These are phyloP conservation scores for Candida sithepensis DNA, from an alignment of 805 yeast species.

Conservation along the genomic window DNA sequence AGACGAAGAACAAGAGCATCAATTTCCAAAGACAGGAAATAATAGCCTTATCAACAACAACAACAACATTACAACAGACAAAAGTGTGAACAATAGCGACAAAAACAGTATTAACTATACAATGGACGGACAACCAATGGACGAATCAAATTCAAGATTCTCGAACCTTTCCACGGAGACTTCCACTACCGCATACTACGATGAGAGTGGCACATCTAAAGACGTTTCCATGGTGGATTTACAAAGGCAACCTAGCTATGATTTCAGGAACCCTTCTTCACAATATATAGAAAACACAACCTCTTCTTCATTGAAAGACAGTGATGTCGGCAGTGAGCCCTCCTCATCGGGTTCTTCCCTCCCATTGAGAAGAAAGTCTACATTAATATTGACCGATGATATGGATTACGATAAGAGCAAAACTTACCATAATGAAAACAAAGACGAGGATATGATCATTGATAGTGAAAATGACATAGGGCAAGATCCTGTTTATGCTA, in stretches of 20 bases:
- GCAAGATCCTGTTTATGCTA: conserved; percentile 11
- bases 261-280: conserved; percentile 5
- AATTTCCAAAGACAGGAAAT: background rate
- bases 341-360: conserved; percentile 1
- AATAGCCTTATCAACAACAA: background rate
- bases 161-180: conserved; percentile 2
- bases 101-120: background rate
- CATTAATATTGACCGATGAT: conserved; percentile 68
- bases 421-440: conserved; percentile 31
- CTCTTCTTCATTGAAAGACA: background rate
- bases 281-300: conserved; percentile 14
- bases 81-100: background rate
- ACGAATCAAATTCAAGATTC: background rate
- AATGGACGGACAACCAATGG: conserved; percentile 7
- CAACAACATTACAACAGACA: background rate
- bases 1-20: background rate
- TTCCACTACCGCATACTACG: conserved; percentile 5
- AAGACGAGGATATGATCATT: conserved; percentile 28
- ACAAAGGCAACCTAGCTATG: conserved; percentile 14
- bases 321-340: background rate
- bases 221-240: conserved; percentile 36
- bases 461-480: conserved; percentile 28
- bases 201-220: conserved; percentile 16
- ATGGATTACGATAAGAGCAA: conserved; percentile 51
- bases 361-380: conserved; percentile 59